These are phyloP conservation scores for Trametes sp. DNA, from an alignment of 1,284 basidiomycete genomes.

Conservation along the genomic window DNA sequence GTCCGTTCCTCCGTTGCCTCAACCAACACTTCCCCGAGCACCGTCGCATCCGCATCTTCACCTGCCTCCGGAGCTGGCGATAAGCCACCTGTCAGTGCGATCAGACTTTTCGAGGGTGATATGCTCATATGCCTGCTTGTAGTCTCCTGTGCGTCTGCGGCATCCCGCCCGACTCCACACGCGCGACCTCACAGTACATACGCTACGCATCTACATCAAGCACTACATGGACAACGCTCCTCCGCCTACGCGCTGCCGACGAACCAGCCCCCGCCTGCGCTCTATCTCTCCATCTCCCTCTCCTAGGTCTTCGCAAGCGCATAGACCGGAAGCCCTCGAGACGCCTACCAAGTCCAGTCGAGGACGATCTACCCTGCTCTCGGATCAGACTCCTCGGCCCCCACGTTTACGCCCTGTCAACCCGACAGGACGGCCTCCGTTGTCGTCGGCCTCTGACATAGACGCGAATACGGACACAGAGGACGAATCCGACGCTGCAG, in stretches of 20 bases:
- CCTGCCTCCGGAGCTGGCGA: constrained; percentile 8
- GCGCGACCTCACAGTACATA: constrained; percentile 68
- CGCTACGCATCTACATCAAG: constrained; percentile 77
- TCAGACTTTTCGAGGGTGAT: neutral
- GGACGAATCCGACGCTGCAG: constrained; percentile 32
- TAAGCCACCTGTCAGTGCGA: constrained; percentile 6
- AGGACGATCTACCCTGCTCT: neutral
- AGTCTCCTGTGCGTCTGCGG: constrained; percentile 53
- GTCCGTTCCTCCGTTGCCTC: constrained; percentile 15
- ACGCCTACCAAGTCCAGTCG: constrained; percentile 8
- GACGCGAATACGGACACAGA: constrained; percentile 12
- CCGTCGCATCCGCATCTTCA: constrained; percentile 18
- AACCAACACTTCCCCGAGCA: constrained; percentile 22
- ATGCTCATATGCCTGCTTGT: constrained; percentile 1
- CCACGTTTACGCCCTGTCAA: constrained; percentile 3
- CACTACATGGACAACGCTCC: constrained; percentile 72
- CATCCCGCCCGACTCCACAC: constrained; percentile 73
- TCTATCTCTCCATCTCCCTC: constrained; percentile 32
- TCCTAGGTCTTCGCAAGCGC: constrained; percentile 6
- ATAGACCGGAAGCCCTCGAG: neutral
- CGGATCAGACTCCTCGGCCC: constrained; percentile 29
- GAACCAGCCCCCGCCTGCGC: constrained; percentile 4
- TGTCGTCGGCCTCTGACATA: neutral
- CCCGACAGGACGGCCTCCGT: neutral
- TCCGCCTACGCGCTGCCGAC: constrained; percentile 8